Evolutionary conservation across 352 stramenopile species (phyloP), one percentile per base, ranked within the genome.

Genomic region (Phytophthora citricola): DNA sequence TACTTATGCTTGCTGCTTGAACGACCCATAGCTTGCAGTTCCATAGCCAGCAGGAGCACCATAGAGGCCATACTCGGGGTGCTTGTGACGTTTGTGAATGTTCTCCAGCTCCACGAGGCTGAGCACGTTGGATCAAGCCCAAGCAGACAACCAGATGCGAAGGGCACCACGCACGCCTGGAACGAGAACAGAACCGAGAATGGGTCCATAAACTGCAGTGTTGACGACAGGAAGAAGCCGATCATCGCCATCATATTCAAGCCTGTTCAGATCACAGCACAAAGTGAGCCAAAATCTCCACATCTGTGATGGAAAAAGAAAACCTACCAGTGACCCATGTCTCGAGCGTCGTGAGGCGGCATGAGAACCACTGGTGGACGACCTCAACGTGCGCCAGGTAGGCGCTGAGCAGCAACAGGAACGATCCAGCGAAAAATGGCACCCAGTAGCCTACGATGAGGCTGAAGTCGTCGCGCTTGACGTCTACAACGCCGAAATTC

Each of bases 311-410:
- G n/a, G 17, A 46, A 27, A 34, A 10, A 48, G 17, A 15, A 55
- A 54, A 79, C 73, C 39, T 59, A 87, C 78, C 75, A 34, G 78
- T 87, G 36, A 87, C 66, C 71, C 71, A 78, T 10, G 72, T 76
- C 53, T 80, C 69, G 29, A 76, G 73, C 5, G 78, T 90, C 20
- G 79, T 85, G 44, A 92, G 79, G 2, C 83, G 77, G 65, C 81
- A 91, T 4, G 85, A 91, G 52, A 93, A 89, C 87, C 87, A 95
- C 29, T 89, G 80, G 61, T 95, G 87, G 15, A 93, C 81, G 31
- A 93, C 87, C 58, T 95, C 87, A 29, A 95, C 87, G 49, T 95
- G 85, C 45, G 78, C 76, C 50, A 95, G 71, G 70, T 93, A 95
- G 20, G 85, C 79, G 46, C 85, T 90, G 24, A 92, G 57, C 40